Evolutionary conservation across 495 filamentous ascomycete species (phyloP).

Genomic region (Bombardia bombarda): DNA sequence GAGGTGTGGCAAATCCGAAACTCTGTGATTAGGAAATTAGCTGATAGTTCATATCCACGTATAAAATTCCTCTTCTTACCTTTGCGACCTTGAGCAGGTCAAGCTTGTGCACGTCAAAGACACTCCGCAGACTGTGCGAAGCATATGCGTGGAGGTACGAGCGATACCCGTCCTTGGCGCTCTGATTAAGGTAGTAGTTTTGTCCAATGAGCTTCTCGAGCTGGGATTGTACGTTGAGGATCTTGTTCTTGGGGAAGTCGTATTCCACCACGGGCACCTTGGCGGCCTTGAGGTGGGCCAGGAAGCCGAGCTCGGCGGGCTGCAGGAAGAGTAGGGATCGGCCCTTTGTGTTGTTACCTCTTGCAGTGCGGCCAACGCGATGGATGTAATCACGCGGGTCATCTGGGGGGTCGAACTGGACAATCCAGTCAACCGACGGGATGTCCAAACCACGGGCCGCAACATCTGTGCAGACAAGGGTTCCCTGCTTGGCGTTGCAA

Average conservation of each 20-base stretch:
- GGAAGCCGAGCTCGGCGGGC: conserved; percentile 85
- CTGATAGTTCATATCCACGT: not conserved
- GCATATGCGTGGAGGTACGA: conserved; percentile 94
- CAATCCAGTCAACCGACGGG: conserved; percentile 88
- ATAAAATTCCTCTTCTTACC: conserved; percentile 8
- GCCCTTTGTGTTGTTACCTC: conserved; percentile 77
- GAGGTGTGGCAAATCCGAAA: conserved; percentile 86
- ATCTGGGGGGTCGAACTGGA: conserved; percentile 92
- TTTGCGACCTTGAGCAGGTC: conserved; percentile 92
- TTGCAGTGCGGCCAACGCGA: conserved; percentile 89
- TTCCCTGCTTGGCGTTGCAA: conserved; percentile 85
- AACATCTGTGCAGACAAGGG: conserved; percentile 92
- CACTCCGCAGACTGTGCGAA: conserved; percentile 77
- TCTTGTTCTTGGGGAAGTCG: conserved; percentile 86
- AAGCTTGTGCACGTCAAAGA: conserved; percentile 90
- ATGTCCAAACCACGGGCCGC: conserved; percentile 93
- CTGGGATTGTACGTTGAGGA: conserved; percentile 90
- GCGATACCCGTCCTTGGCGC: conserved; percentile 58
- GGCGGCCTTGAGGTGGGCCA: conserved; percentile 85
- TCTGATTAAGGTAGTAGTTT: conserved; percentile 95
- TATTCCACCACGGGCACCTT: conserved; percentile 92
- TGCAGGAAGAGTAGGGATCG: conserved; percentile 85
- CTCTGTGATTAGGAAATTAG: conserved; percentile 30
- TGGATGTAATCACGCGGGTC: conserved; percentile 93
- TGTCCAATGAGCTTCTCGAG: conserved; percentile 87